phyloP scores from a whole-genome alignment of 129 eudicot genomes.

The Smallanthus sonchifolius region DNA sequence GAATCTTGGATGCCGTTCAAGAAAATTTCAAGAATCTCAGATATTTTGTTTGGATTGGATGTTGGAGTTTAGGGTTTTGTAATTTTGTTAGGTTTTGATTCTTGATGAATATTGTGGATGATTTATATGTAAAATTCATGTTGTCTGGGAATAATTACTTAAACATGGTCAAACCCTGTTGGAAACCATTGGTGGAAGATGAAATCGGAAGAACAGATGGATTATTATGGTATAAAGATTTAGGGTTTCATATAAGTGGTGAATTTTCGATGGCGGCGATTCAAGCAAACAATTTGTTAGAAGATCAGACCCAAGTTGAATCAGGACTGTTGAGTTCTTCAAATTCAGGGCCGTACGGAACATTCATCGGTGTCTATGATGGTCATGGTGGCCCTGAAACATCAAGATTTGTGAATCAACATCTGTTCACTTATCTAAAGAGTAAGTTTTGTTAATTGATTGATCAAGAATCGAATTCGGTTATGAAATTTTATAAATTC shows the following conservation, averaged over 20 bases:
- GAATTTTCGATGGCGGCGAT: conserved; percentile 93
- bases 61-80: conserved; percentile 33
- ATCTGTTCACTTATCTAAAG: conserved; percentile 61
- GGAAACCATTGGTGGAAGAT: conserved; percentile 61
- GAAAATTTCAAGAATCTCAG: background rate
- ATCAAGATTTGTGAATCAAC: conserved; percentile 67
- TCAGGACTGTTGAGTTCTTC: conserved; percentile 68
- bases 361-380: conserved; percentile 84
- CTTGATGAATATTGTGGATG: conserved; percentile 41
- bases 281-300: conserved; percentile 82
- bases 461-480: background rate
- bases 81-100: conserved; percentile 25
- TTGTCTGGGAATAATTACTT: conserved; percentile 39
- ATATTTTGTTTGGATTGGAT: conserved; percentile 26
- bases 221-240: conserved; percentile 79
- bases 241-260: conserved; percentile 68
- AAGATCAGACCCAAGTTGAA: conserved; percentile 83
- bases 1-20: conserved; percentile 29
- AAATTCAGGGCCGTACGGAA: conserved; percentile 65
- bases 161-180: conserved; percentile 68
- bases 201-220: conserved; percentile 68
- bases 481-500: background rate
- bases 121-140: conserved; percentile 29
- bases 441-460: conserved; percentile 50
- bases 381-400: conserved; percentile 98